These are phyloP conservation scores for Anisodus acutangulus DNA, from an alignment of 257 asterid genomes.

Conservation along the genomic window DNA sequence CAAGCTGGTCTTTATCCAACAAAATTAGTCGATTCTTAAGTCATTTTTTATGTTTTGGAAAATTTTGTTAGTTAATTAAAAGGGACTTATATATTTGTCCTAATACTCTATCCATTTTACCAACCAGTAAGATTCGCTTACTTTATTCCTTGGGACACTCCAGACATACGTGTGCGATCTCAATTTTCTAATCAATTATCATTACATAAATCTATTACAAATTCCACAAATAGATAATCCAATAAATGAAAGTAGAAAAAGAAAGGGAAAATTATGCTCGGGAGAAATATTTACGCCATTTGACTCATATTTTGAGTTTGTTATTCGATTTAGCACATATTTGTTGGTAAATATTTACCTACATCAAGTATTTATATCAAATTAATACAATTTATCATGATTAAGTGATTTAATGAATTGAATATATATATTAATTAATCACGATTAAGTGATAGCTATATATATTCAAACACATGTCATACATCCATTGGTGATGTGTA, in stretches of 20 bases:
- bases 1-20: background rate
- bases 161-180: constrained; percentile 8
- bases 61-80: background rate
- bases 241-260: background rate
- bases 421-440: too few species aligned
- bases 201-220: background rate
- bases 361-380: too few species aligned
- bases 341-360: too few species aligned
- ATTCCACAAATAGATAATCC: background rate
- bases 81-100: background rate
- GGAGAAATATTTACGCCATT: too few species aligned
- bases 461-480: too few species aligned
- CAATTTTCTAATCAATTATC: constrained; percentile 2
- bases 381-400: too few species aligned
- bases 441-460: too few species aligned
- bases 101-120: background rate
- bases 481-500: too few species aligned
- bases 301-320: too few species aligned
- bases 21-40: background rate
- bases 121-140: background rate
- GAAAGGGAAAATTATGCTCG: too few species aligned
- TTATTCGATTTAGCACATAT: too few species aligned
- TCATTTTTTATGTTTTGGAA: background rate
- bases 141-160: background rate
- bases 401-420: too few species aligned